Evolutionary conservation across 2,329 filamentous ascomycete genomes (phyloP), one percentile per base, ranked within the genome.

Genomic region (Trichoderma guizhouense): DNA sequence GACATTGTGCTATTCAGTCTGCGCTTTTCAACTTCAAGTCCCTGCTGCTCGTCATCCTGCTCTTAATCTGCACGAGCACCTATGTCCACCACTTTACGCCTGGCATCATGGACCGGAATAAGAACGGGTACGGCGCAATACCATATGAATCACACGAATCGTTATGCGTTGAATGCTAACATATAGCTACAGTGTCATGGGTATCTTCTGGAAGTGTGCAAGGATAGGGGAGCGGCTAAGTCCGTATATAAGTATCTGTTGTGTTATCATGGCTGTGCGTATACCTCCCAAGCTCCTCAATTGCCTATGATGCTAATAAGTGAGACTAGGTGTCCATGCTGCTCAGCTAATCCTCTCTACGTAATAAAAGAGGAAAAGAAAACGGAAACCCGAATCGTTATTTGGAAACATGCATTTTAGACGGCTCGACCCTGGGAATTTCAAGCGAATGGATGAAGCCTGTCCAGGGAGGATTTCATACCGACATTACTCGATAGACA

Each of bases 21-120:
- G 96, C 96, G 70, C 92, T 99, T 79, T 98, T 99, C 91, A 98
- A 98, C 85, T 98, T 99, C 86, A 94, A 98, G 83, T 97, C 94
- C 72, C 92, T 98, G 77, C 89, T 99, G 77, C 90, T 98, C 78
- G 95, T 98, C 76, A 90, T 99, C 78, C 90, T 99, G 66, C 92
- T 99, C 76, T 90, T 97, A 77, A 97, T 98, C 80, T 99, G 96
- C 88, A 98, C 96, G 71, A 95, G 93, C 82, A 91, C 96, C 74
- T 98, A 99, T 84, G 89, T 94, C 71, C 96, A 98, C 85, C 92
- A 93, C 78, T 90, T 97, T 74, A 93, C 96, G 79, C 95, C 96
- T 1, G 88, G 91, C 5, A 92, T 97, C 77, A 93, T 99, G 84
- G 95, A 98, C 83, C 88, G 93, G 66, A 96, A 97, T 82, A 97